Evolutionary conservation across 805 yeast genomes (phyloP), one percentile per base, ranked within the genome.

Genomic region (Ogataea ganodermae): DNA sequence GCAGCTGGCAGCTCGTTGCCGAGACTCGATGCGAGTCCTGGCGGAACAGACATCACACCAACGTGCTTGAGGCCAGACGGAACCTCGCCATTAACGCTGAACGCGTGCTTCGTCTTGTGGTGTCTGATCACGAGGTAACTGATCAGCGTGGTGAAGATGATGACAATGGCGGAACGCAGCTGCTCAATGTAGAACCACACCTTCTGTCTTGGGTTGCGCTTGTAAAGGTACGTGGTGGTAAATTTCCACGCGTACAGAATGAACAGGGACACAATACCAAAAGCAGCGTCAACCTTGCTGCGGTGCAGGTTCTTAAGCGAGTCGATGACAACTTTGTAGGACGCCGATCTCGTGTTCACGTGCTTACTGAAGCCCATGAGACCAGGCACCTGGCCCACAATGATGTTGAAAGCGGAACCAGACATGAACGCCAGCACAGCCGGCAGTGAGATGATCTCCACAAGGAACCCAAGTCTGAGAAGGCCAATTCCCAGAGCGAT

Each of bases 371-470:
- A 86, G 14, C 97, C 97, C 86, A 91, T 76, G 49, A 91, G 74
- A 4, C 75, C 85, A 4, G 97, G 96, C 6, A 91, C 83, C 71
- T 91, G 97, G 20, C 97, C 97, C 50, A 74, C 67, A 28, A 85
- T 74, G 62, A 91, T 91, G 59, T 75, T 83, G 59, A 91, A 78
- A 2, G 97, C 96, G 4, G 97, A 90, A 44, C 97, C 97, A 27
- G 92, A 78, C 92, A 91, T 91, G 72, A 90, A 91, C 0, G 97
- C 97, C 69, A 89, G 75, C 35, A 91, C 96, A 1, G 96, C 95
- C 38, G 96, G 96, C 61, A 84, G 74, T 2, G 97, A 89, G 59
- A 91, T 89, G 63, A 86, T 81, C 67, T 91, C 97, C 36, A 91
- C 81, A 44, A 91, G 74, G 70, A 91, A 91, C 0, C 97, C 97